Percentiles rank a stretch among this genome's conserved stretches.
Conservation (phyloP, 2,329 filamentous ascomycete species). For the Acrocalymma vagum region DNA sequence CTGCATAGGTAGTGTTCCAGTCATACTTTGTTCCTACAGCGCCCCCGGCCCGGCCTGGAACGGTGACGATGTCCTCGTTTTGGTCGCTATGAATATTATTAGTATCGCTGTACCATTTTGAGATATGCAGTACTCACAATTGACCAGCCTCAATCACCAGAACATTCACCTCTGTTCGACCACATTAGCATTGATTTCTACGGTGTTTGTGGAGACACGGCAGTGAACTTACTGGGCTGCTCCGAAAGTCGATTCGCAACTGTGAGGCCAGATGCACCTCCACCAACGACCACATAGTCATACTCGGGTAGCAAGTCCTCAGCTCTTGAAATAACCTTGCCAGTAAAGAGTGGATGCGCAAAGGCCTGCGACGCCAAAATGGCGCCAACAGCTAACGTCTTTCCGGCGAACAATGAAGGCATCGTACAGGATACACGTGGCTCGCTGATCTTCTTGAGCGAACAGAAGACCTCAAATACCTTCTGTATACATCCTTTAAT, state of each 20-base stretch:
- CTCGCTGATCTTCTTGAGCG: too few species aligned
- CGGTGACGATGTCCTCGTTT: slow-evolving; percentile 29
- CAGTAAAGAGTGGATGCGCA: slow-evolving; percentile 27
- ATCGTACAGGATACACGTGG: too few species aligned
- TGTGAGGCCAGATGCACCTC: slow-evolving; percentile 33
- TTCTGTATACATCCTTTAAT: too few species aligned
- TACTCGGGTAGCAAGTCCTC: slow-evolving; percentile 23
- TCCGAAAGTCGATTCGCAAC: slow-evolving; percentile 40
- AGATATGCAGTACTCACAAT: slow-evolving; percentile 19
- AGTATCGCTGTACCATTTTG: slow-evolving; percentile 6
- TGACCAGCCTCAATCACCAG: slow-evolving; percentile 33
- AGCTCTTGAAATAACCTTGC: slow-evolving; percentile 16
- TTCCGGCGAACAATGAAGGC: too few species aligned
- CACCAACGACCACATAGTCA: slow-evolving; percentile 39
- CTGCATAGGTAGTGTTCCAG: slow-evolving; percentile 30
- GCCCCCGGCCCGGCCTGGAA: slow-evolving; percentile 32
- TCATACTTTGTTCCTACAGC: slow-evolving; percentile 34
- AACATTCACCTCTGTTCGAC: slow-evolving; percentile 22
- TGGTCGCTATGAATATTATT: slow-evolving; percentile 20
- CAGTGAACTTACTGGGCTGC: slow-evolving; percentile 16
- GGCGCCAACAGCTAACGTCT: too few species aligned
- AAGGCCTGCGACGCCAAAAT: slow-evolving; percentile 18
- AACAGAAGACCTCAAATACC: too few species aligned
- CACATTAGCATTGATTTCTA: not conserved
- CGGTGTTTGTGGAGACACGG: not conserved